These are phyloP conservation scores for Cystobasidium pallidum DNA, from an alignment of 1,284 basidiomycete genomes.

Conservation along the genomic window DNA sequence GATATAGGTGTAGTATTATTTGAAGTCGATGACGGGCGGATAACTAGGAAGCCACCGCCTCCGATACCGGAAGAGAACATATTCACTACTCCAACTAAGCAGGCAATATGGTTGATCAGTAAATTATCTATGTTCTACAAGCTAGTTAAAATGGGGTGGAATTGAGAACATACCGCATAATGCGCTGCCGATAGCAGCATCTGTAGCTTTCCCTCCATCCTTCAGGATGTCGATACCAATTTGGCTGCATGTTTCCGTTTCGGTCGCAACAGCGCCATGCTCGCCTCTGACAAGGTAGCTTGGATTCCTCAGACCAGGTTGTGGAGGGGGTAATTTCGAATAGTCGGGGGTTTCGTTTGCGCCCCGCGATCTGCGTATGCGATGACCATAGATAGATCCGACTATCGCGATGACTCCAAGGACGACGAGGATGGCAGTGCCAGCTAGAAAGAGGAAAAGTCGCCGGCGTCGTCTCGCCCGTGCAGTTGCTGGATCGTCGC, in stretches of 20 bases:
- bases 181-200: conserved; percentile 77
- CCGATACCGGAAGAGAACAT: conserved; percentile 85
- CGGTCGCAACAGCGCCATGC: conserved; percentile 81
- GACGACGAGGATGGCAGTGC: conserved; percentile 16
- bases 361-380: conserved; percentile 18
- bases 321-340: conserved; percentile 49
- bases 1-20: conserved; percentile 61
- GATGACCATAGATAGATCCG: conserved; percentile 16
- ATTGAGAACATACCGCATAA: conserved; percentile 63
- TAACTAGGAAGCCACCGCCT: conserved; percentile 88
- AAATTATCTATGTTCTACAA: too few relatives aligned
- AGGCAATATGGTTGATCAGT: neutral
- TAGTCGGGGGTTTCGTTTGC: conserved; percentile 30
- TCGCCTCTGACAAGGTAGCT: conserved; percentile 72
- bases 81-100: conserved; percentile 72
- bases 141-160: too few relatives aligned
- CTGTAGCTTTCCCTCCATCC: conserved; percentile 86
- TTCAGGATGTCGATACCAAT: conserved; percentile 68
- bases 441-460: conserved; percentile 23
- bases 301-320: conserved; percentile 63
- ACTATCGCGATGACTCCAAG: conserved; percentile 27
- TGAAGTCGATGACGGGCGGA: conserved; percentile 68
- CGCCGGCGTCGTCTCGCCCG: conserved; percentile 15
- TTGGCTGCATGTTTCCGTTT: conserved; percentile 79
- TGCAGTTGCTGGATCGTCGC: neutral